A percentile compares a stretch with the other conserved stretches of the same genome.
These are phyloP conservation scores for Mycena epipterygia DNA, from an alignment of 768 basidiomycete genomes.

Conservation along the genomic window DNA sequence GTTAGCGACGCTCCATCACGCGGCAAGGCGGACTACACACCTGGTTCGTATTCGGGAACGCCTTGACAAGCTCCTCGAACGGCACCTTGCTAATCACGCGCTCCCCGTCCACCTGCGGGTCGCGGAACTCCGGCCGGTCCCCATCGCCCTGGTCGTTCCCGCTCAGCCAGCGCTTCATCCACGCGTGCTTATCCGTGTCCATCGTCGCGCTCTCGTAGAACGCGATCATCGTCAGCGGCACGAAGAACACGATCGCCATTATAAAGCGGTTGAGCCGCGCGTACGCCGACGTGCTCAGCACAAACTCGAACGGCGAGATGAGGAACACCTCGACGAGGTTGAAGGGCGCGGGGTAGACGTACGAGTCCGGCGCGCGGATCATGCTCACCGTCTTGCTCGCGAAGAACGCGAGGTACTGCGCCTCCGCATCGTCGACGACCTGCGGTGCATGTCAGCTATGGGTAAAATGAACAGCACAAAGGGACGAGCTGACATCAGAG, in stretches of 20 bases:
- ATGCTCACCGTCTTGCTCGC: conserved; percentile 88
- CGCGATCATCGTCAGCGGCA: conserved; percentile 82
- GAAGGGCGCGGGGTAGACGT: conserved; percentile 92
- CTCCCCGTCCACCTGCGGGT: conserved; percentile 76
- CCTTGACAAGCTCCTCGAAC: conserved; percentile 77
- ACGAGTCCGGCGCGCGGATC: conserved; percentile 90
- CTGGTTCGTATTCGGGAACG: conserved; percentile 79
- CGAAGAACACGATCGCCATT: conserved; percentile 86
- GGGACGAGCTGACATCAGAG: conserved; percentile 72
- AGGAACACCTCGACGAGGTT: conserved; percentile 88
- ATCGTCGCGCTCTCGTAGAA: conserved; percentile 79
- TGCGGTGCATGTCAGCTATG: conserved; percentile 42
- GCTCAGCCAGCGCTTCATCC: conserved; percentile 79
- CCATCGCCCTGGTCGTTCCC: conserved; percentile 70
- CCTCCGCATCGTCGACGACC: conserved; percentile 88
- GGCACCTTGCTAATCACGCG: conserved; percentile 77
- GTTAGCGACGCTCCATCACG: conserved; percentile 2
- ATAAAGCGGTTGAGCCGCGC: conserved; percentile 82
- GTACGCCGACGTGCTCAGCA: conserved; percentile 64
- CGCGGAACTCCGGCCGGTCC: conserved; percentile 64
- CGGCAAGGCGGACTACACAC: conserved; percentile 59
- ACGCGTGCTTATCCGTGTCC: conserved; percentile 62
- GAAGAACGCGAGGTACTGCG: conserved; percentile 92
- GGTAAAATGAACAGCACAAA: neutral
- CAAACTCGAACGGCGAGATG: conserved; percentile 90